A percentile compares a stretch with the other conserved stretches of the same genome.
phyloP scores from a whole-genome alignment of 2,329 filamentous ascomycete genomes.

The Paraphaeosphaeria minitans region DNA sequence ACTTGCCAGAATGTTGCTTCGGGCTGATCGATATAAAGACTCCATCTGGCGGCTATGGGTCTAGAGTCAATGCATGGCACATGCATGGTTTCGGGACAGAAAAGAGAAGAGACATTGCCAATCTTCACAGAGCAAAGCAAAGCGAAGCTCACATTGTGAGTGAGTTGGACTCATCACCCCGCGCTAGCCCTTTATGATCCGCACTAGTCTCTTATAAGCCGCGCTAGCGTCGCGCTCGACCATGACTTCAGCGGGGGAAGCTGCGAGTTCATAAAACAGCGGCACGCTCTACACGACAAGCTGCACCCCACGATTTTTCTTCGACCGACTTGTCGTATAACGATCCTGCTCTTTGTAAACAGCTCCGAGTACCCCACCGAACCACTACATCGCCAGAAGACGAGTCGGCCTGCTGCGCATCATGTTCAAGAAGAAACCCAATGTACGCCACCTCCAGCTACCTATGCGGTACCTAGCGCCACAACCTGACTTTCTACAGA shows the following conservation, averaged over 20 bases:
- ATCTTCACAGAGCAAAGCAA: neutral
- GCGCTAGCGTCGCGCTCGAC: neutral
- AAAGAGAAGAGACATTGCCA: neutral
- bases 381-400: neutral
- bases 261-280: neutral
- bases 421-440: conserved; percentile 71
- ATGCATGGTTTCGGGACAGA: no score
- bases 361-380: neutral
- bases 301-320: neutral
- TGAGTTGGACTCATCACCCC: conserved; percentile 6
- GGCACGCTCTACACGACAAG: neutral
- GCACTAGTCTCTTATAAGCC: neutral
- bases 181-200: neutral
- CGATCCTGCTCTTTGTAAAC: neutral
- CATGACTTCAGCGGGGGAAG: conserved; percentile 9
- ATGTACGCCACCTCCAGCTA: conserved; percentile 43
- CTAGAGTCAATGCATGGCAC: neutral
- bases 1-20: no score
- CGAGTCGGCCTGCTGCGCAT: conserved; percentile 9
- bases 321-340: neutral
- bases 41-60: neutral
- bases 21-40: neutral
- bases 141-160: neutral
- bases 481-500: conserved; percentile 46
- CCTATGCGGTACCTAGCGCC: neutral